phyloP scores from a whole-genome alignment of 2,329 filamentous ascomycete genomes.

The Botrytis paeoniae region DNA sequence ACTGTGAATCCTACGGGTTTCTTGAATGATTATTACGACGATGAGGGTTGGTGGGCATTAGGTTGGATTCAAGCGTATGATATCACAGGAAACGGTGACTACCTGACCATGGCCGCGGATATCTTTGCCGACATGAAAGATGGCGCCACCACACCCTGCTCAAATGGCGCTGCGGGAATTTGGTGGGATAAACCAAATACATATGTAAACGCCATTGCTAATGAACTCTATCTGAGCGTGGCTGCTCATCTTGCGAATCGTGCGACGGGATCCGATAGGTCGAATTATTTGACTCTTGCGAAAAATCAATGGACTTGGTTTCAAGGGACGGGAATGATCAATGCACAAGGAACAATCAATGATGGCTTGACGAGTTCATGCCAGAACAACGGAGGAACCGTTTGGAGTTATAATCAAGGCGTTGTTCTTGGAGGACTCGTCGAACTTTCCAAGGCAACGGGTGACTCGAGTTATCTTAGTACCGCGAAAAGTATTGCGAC shows the following conservation, averaged over 20 bases:
- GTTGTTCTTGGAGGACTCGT: conserved; percentile 57
- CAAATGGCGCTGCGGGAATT: conserved; percentile 42
- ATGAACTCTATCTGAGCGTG: conserved; percentile 54
- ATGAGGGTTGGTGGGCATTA: conserved; percentile 63
- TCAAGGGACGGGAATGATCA: conserved; percentile 46
- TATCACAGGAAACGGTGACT: conserved; percentile 49
- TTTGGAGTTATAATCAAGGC: conserved; percentile 59
- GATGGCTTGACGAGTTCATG: conserved; percentile 51
- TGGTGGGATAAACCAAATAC: conserved; percentile 56
- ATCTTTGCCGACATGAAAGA: conserved; percentile 58
- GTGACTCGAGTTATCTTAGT: conserved; percentile 39
- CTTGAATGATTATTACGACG: conserved; percentile 56
- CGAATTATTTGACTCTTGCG: conserved; percentile 56
- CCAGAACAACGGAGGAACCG: conserved; percentile 44
- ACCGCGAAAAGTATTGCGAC: conserved; percentile 54
- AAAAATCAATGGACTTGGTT: conserved; percentile 52
- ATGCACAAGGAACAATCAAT: conserved; percentile 48
- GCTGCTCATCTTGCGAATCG: conserved; percentile 55
- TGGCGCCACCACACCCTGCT: conserved; percentile 47
- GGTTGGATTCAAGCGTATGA: conserved; percentile 58
- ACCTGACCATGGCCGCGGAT: conserved; percentile 50
- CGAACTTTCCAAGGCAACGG: conserved; percentile 55
- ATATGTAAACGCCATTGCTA: conserved; percentile 57
- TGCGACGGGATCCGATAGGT: conserved; percentile 46
- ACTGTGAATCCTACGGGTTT: conserved; percentile 41